Evolutionary conservation across 2,329 filamentous ascomycete species (phyloP), one percentile per base, ranked within the genome.

Genomic region (Atkinsonella hypoxylon): DNA sequence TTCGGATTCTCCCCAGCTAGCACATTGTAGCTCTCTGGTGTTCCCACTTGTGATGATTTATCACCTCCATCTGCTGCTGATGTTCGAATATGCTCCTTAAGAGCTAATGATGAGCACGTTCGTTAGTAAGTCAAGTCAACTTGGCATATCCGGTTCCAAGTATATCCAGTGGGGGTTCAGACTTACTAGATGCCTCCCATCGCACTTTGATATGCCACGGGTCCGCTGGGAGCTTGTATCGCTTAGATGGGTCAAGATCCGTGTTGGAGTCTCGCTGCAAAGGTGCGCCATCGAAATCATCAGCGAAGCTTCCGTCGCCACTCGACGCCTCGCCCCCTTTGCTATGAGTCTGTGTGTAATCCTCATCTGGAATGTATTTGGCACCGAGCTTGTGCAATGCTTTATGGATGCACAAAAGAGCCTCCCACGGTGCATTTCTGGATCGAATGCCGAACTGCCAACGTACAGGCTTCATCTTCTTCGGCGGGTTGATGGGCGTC

Each of bases 381-480:
- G 90, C 93, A 32, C 89, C 90, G 61, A 96, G 83, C 57, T 90
- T 90, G 54, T 83, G 76, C 42, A 98, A 73, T 0, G 93, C 90
- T 65, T 91, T 89, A 74, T 96, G 96, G 51, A 98, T 93, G 61
- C 91, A 96, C 26, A 95, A 73, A 67, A 98, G 85, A 0, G 93
- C 93, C 66, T 98, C 93, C 60, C 90, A 89, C 0, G 93, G 93
- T 51, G 89, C 86, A 62, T 97, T 98, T 46, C 93, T 82, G 44
- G 89, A 95, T 38, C 93, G 81, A 54, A 98, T 98, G 51, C 93
- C 93, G 64, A 98, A 98, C 65, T 98, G 93, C 93, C 93, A 98
- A 57, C 91, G 88, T 15, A 90, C 87, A 1, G 86, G 86, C 62
- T 87, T 89, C 5, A 76, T 70, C 65, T 87, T 89, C 71, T 87